Evolutionary conservation across 305 asterid genomes (phyloP).

Genomic region (Fraxinus velutina): DNA sequence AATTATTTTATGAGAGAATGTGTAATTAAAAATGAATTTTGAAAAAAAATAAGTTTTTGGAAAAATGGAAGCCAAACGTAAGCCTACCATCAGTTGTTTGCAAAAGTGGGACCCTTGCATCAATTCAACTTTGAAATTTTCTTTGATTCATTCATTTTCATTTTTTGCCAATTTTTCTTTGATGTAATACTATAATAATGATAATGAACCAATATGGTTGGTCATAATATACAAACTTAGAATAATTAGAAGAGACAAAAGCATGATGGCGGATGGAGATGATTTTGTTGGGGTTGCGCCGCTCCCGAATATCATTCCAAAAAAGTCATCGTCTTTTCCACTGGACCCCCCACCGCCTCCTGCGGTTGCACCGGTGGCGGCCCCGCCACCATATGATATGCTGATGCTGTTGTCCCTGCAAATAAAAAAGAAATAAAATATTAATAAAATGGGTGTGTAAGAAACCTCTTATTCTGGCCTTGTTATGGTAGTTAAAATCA

Average conservation of each 20-base stretch:
- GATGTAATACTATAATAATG: background rate
- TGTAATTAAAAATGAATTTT: too few relatives aligned
- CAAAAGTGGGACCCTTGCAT: background rate
- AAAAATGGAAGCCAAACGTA: too few relatives aligned
- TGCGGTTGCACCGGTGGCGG: constrained; percentile 27
- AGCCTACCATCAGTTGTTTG: too few relatives aligned
- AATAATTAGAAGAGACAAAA: constrained; percentile 23
- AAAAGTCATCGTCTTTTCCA: constrained; percentile 44
- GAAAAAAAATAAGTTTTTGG: too few relatives aligned
- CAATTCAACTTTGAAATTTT: background rate
- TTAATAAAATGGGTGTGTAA: background rate
- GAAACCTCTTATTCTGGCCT: background rate
- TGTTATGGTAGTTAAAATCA: background rate
- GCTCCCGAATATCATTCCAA: constrained; percentile 70
- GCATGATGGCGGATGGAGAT: constrained; percentile 19
- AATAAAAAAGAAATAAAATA: background rate
- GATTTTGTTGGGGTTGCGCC: constrained; percentile 32
- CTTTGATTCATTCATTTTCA: background rate
- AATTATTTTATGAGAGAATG: too few relatives aligned
- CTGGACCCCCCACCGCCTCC: constrained; percentile 16
- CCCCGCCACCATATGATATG: constrained; percentile 57
- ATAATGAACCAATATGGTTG: constrained; percentile 27
- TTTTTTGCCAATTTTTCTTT: background rate
- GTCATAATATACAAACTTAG: constrained; percentile 29
- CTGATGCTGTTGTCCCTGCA: constrained; percentile 57